Base-by-base conservation (phyloP, 2,329 filamentous ascomycete species). In the Shiraia sp. region DNA sequence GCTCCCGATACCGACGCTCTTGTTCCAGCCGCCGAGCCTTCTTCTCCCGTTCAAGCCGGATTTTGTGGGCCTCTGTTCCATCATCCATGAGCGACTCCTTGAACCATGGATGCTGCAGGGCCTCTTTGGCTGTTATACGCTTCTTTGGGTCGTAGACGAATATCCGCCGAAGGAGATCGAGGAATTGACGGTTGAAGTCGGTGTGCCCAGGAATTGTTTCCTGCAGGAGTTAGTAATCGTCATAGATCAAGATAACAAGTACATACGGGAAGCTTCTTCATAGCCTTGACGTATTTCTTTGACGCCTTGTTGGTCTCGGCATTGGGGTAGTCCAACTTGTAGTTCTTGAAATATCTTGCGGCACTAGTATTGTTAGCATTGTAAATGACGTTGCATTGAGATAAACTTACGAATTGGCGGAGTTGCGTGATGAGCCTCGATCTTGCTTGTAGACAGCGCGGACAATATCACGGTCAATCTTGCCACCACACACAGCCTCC, bases 111-210 rank as follows among this genome's bases (percentile, higher is more conserved):
- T 86, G 82, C 61, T 83, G 80, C 48, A 86, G 69, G 12, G 82
- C 82, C 57, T 85, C 74, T 51, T 84, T 81, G 47, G 82, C 82
- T 1, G 80, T 82, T 52, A 86, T 84, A 16, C 82, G 76, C 52
- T 78, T 77, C 61, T 82, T 82, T 6, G 82, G 82, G 47, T 86
- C 82, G 59, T 85, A 86, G 14, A 85, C 79, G 53, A 86, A 86
- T 58, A 86, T 85, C 52, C 74, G 76, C 46, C 76, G 73, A 4
- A 86, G 71, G 5, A 86, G 72, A 49, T 85, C 81, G 33, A 85
- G 75, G 66, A 86, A 84, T 36, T 80, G 73, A 42, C 75, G 73
- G 66, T 85, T 85, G 69, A 86, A 86, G 14, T 73, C 63, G 24
- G 73, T 81, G 45, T 74, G 79, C 26, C 75, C 72, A 4, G 81